phyloP scores from a whole-genome alignment of 805 yeast species.

The Suhomyces sp. region DNA sequence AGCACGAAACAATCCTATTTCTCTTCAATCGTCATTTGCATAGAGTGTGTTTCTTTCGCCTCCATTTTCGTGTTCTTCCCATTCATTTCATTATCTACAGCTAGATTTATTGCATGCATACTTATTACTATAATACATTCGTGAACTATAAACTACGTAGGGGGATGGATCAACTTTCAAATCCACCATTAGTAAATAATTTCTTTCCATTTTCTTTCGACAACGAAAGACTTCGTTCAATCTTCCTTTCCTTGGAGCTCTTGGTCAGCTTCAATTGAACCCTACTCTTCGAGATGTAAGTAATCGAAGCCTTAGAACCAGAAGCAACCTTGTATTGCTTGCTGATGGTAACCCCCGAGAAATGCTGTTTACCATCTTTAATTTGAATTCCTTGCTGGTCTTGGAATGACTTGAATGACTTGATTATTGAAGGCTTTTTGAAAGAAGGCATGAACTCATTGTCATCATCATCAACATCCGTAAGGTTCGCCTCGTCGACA shows the following conservation, averaged over 20 bases:
- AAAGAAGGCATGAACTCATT: constrained; percentile 39
- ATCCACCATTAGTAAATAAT: constrained; percentile 19
- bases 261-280: constrained; percentile 26
- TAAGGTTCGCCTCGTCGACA: constrained; percentile 16
- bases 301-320: constrained; percentile 57
- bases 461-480: constrained; percentile 25
- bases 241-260: constrained; percentile 25
- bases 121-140: too few relatives aligned
- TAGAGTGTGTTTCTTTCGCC: too few relatives aligned
- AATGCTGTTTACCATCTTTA: constrained; percentile 36
- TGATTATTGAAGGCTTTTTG: constrained; percentile 46
- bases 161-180: constrained; percentile 19
- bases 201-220: constrained; percentile 19
- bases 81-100: too few relatives aligned
- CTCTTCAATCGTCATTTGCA: too few relatives aligned
- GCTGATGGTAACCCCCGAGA: constrained; percentile 51
- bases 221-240: constrained; percentile 24
- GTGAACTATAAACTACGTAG: too few relatives aligned
- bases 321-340: constrained; percentile 55
- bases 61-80: too few relatives aligned
- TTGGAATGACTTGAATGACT: constrained; percentile 43
- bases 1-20: not conserved
- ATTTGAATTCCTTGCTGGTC: constrained; percentile 40
- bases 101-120: too few relatives aligned
- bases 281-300: constrained; percentile 44